Evolutionary conservation across 345 rosid species (phyloP).

Genomic region (Hibiscus trionum): DNA sequence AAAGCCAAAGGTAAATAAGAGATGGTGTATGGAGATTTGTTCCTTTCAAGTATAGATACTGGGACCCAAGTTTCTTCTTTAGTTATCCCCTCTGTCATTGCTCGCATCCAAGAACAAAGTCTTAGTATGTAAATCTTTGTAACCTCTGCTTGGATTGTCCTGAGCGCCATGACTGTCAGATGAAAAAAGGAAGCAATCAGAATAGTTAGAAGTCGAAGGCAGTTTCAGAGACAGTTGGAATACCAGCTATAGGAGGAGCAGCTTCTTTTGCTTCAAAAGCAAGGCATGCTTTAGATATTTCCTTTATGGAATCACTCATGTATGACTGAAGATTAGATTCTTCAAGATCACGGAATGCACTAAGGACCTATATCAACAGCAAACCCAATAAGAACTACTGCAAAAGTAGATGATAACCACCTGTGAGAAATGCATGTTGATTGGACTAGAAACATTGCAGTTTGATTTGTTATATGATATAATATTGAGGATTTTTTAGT

Average conservation of each 20-base stretch:
- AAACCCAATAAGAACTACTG: slow-evolving; percentile 11
- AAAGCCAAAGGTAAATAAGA: slow-evolving; percentile 87
- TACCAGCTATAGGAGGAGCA: slow-evolving; percentile 82
- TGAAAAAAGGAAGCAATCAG: slow-evolving; percentile 23
- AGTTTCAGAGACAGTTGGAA: slow-evolving; percentile 20
- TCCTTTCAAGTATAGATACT: slow-evolving; percentile 87
- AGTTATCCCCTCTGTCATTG: slow-evolving; percentile 58
- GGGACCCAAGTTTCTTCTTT: slow-evolving; percentile 86
- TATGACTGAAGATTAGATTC: slow-evolving; percentile 63
- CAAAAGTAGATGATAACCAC: slow-evolving; percentile 6
- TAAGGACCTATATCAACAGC: slow-evolving; percentile 51
- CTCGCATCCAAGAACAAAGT: slow-evolving; percentile 97
- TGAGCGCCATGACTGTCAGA: slow-evolving; percentile 57
- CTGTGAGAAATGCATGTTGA: background rate
- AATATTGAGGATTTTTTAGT: background rate
- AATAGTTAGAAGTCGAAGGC: slow-evolving; percentile 17
- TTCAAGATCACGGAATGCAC: slow-evolving; percentile 70
- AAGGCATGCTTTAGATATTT: slow-evolving; percentile 84
- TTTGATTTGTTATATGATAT: background rate
- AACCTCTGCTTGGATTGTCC: slow-evolving; percentile 68
- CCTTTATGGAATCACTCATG: slow-evolving; percentile 79
- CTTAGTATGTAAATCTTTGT: slow-evolving; percentile 71
- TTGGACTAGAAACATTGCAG: slow-evolving; percentile 1
- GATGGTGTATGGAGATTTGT: slow-evolving; percentile 77
- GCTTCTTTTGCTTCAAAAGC: slow-evolving; percentile 90